Base-by-base conservation (phyloP, 164 flowering plant genomes). In the Kalanchoe fedtschenkoi region DNA sequence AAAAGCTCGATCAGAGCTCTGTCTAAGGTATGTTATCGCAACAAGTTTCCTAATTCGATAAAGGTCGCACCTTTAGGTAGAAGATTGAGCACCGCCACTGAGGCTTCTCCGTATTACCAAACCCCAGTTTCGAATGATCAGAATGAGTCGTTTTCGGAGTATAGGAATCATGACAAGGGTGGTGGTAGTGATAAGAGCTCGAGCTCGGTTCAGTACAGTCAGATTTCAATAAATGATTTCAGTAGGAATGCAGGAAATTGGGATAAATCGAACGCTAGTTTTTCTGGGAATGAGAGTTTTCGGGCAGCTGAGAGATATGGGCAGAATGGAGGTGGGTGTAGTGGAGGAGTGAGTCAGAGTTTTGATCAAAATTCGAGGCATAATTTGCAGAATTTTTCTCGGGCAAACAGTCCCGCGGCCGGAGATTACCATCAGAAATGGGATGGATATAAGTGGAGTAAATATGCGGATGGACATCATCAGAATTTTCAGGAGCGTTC, bases 391-490 rank as follows among this genome's bases (percentile, higher is more conserved):
- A 47, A 15, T 24, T 47, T 4, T 9, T n/a, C n/a, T n/a, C n/a
- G n/a, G n/a, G n/a, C n/a, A n/a, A 47, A 26, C 26, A 30, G 55
- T 7, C 26, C 10, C 26, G 55, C 30, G 55, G 55, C 10, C 10
- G 55, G 30, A 24, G 56, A 26, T 13, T 51, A 51, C 28, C 13
- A n/a, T 7, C 56, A 51, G 32, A n/a, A 24, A 3, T 51, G 32
- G 32, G 56, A 51, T 51, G 56, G 56, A 51, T 51, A 51, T 51
- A 51, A 26, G 56, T 51, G 56, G 56, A 51, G 56, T 51, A 51
- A 51, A n/a, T n/a, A n/a, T 51, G 56, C 17, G 0, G 26, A 51
- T 24, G 32, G 26, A 15, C 51, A 2, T 6, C 22, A 6, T 5
- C 51, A n/a, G 22, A n/a, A 43, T n/a, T n/a, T 17, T 26, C 8